Percentiles rank a stretch among this genome's conserved stretches.
phyloP scores from a whole-genome alignment of 768 basidiomycete genomes.

The Pleurotus citrinopileatus region DNA sequence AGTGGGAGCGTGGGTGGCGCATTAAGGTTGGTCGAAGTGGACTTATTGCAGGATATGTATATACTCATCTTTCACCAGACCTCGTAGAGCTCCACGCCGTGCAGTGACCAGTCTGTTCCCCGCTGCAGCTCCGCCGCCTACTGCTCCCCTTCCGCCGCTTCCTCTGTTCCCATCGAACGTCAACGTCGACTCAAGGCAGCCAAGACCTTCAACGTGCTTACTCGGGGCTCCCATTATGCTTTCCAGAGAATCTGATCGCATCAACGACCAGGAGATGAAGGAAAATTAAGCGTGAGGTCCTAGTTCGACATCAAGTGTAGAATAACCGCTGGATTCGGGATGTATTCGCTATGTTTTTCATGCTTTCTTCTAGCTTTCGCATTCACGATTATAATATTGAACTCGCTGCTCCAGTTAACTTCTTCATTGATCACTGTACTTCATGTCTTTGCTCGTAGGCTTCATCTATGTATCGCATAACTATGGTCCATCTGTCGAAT shows the following conservation, averaged over 20 bases:
- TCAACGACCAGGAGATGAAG: conserved; percentile 41
- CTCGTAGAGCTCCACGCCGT: conserved; percentile 37
- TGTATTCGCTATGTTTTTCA: no score
- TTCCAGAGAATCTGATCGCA: conserved; percentile 25
- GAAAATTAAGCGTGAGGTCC: no score
- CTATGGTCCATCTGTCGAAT: neutral
- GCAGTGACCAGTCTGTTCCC: conserved; percentile 27
- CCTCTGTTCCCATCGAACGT: conserved; percentile 12
- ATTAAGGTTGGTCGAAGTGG: conserved; percentile 32
- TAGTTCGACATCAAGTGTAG: no score
- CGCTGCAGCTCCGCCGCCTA: conserved; percentile 34
- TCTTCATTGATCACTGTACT: no score
- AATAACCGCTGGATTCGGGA: no score
- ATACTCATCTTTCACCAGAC: no score
- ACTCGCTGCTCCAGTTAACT: no score
- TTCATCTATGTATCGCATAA: neutral
- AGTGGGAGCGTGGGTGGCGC: conserved; percentile 49
- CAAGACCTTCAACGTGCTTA: conserved; percentile 2
- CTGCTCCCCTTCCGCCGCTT: conserved; percentile 35
- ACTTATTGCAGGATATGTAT: no score
- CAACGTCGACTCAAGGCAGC: neutral
- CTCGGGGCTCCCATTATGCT: conserved; percentile 18
- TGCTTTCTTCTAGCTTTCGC: no score
- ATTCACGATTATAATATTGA: no score
- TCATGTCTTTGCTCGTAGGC: neutral